Evolutionary conservation across 495 filamentous ascomycete genomes (phyloP).

Genomic region (Hyaloscypha variabilis): DNA sequence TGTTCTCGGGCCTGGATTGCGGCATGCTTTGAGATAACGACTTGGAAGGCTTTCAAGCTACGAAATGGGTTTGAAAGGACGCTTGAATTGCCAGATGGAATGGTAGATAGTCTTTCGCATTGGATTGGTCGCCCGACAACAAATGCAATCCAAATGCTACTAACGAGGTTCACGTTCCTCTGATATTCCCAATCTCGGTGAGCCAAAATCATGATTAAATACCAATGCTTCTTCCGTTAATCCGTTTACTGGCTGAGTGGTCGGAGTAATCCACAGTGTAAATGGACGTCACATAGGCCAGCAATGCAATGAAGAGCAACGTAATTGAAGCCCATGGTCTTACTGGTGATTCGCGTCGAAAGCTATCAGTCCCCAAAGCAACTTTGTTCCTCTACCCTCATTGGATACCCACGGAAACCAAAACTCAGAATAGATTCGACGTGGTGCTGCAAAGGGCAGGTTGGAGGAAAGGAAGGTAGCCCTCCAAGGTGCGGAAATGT

Average conservation of each 20-base stretch:
- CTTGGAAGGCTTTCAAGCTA: background rate
- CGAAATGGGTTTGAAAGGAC: background rate
- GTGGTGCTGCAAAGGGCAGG: no score
- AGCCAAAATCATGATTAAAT: background rate
- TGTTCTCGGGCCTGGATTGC: conserved; percentile 9
- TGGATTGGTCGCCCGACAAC: background rate
- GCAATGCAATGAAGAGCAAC: background rate
- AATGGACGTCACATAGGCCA: background rate
- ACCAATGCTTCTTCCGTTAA: background rate
- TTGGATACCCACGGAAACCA: no score
- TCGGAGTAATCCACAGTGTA: background rate
- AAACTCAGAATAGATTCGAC: no score
- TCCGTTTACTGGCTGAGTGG: background rate
- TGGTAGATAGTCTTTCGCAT: background rate
- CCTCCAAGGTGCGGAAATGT: no score
- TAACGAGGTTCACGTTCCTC: background rate
- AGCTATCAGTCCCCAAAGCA: no score
- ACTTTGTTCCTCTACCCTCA: no score
- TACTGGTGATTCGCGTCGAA: no score
- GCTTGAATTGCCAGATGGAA: background rate
- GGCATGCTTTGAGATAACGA: background rate
- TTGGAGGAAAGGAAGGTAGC: no score
- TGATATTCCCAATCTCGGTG: background rate
- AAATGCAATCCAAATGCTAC: background rate
- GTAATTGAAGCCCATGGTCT: no score